Percentiles rank a stretch among this genome's conserved stretches.
Conservation (phyloP, 768 basidiomycete genomes). For the Cystobasidiopsis lactophilus region DNA sequence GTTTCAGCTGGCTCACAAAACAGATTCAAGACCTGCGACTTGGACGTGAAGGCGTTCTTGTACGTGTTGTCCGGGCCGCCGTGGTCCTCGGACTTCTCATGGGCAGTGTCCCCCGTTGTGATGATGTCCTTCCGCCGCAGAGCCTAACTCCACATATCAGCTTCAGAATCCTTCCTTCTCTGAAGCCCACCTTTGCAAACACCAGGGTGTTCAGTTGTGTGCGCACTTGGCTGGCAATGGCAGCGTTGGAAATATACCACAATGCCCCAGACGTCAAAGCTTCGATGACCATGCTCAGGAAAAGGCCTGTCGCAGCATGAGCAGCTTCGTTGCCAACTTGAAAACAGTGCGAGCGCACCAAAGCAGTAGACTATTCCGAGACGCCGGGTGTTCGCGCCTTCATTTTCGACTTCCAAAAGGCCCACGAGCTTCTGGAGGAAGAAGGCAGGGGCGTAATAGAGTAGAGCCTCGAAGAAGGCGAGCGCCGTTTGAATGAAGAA, state of each 20-base stretch:
- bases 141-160: too few relatives aligned
- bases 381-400: background rate
- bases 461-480: conserved; percentile 1
- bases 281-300: conserved; percentile 11
- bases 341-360: too few relatives aligned
- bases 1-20: conserved; percentile 15
- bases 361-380: conserved; percentile 11
- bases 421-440: conserved; percentile 18
- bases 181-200: background rate
- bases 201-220: background rate
- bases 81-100: conserved; percentile 8
- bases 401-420: conserved; percentile 12
- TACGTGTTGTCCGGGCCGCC: conserved; percentile 18
- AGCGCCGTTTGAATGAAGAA: conserved; percentile 4
- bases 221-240: conserved; percentile 14
- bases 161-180: too few relatives aligned
- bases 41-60: conserved; percentile 9
- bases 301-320: conserved; percentile 11
- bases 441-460: conserved; percentile 19
- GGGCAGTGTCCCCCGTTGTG: background rate
- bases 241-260: conserved; percentile 11
- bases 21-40: conserved; percentile 15
- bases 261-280: conserved; percentile 7
- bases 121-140: background rate
- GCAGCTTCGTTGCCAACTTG: too few relatives aligned